Evolutionary conservation across 495 filamentous ascomycete species (phyloP).

Genomic region (Hypoxylon trugodes): DNA sequence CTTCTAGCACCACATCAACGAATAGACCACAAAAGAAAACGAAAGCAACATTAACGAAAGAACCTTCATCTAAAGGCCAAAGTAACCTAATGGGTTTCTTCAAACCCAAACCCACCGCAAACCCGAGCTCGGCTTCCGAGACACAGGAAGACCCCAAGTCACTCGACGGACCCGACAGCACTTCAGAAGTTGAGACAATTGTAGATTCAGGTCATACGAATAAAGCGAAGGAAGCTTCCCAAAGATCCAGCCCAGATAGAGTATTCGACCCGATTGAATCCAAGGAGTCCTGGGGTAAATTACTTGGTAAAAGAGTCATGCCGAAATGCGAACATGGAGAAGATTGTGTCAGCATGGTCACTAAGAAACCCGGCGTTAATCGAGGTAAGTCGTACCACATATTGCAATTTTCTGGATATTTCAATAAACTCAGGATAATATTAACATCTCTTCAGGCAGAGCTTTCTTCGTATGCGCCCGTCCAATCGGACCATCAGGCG

Average conservation of each 20-base stretch:
- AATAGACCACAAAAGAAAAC: slow-evolving; percentile 53
- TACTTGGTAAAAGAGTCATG: slow-evolving; percentile 76
- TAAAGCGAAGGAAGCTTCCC: background rate
- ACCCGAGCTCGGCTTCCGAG: background rate
- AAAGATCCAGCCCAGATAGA: slow-evolving; percentile 28
- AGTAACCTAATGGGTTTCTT: slow-evolving; percentile 87
- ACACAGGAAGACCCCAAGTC: background rate
- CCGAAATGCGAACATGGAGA: slow-evolving; percentile 91
- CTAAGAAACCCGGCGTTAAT: slow-evolving; percentile 89
- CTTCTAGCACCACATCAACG: slow-evolving; percentile 34
- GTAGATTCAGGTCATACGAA: background rate
- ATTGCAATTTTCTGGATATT: background rate
- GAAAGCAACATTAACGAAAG: slow-evolving; percentile 44
- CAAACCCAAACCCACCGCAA: slow-evolving; percentile 60
- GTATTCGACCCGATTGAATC: slow-evolving; percentile 74
- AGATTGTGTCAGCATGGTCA: slow-evolving; percentile 79
- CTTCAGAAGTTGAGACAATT: slow-evolving; percentile 18
- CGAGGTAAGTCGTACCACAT: slow-evolving; percentile 53
- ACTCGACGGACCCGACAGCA: slow-evolving; percentile 17
- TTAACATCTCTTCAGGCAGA: slow-evolving; percentile 59
- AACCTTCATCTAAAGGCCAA: slow-evolving; percentile 64
- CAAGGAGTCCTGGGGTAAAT: slow-evolving; percentile 86
- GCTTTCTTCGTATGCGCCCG: slow-evolving; percentile 88
- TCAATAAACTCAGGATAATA: background rate
- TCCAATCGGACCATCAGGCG: slow-evolving; percentile 81